Percentiles rank a stretch among this genome's conserved stretches.
These are phyloP conservation scores for Botrytis hyacinthi DNA, from an alignment of 2,329 filamentous ascomycete genomes.

Conservation along the genomic window DNA sequence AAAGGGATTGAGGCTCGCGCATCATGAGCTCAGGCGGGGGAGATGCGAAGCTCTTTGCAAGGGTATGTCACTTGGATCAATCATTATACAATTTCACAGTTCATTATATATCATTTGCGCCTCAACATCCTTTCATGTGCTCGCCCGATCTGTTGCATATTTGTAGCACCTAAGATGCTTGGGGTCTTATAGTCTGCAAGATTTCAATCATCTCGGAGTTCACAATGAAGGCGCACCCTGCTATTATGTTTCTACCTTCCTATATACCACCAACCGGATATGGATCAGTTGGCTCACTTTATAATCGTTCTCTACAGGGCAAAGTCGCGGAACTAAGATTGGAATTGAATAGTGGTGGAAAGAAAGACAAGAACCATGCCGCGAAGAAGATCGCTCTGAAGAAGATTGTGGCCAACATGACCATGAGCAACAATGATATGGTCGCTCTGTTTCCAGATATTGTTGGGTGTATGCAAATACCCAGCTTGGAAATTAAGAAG, in stretches of 20 bases:
- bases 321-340: constrained; percentile 96
- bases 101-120: constrained; percentile 11
- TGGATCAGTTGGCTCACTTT: constrained; percentile 35
- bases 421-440: constrained; percentile 99
- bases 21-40: constrained; percentile 60
- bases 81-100: neutral
- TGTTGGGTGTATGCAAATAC: constrained; percentile 91
- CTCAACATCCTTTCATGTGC: constrained; percentile 24
- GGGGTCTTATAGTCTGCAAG: neutral
- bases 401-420: constrained; percentile 99
- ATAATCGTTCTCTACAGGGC: constrained; percentile 65
- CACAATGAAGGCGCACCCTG: constrained; percentile 18
- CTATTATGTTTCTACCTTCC: constrained; percentile 37
- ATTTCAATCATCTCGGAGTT: constrained; percentile 2
- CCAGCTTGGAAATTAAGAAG: constrained; percentile 97
- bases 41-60: constrained; percentile 98
- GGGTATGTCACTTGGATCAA: constrained; percentile 61
- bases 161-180: constrained; percentile 16
- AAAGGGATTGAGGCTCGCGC: constrained; percentile 27
- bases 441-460: constrained; percentile 94
- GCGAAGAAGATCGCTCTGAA: constrained; percentile 97
- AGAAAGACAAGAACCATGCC: constrained; percentile 96
- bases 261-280: constrained; percentile 33
- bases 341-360: constrained; percentile 89
- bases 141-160: constrained; percentile 17